These are phyloP conservation scores for Gossypium mustelinum DNA, from an alignment of 345 rosid species.

Conservation along the genomic window DNA sequence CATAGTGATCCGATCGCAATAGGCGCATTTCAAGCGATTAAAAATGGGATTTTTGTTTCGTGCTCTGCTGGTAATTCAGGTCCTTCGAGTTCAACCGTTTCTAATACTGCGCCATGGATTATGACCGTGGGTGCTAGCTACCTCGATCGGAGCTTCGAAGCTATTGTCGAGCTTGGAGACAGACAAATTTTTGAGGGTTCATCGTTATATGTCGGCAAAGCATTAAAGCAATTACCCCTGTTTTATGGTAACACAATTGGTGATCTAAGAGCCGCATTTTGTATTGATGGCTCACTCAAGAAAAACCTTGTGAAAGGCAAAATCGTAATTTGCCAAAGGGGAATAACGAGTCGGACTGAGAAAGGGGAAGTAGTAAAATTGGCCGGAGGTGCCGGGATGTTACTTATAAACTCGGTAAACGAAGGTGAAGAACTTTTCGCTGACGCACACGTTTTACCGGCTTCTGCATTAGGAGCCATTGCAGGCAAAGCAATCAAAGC, in stretches of 20 bases:
- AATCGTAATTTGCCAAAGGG: constrained; percentile 36
- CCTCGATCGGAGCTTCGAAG: constrained; percentile 25
- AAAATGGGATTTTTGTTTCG: constrained; percentile 27
- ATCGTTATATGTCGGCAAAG: constrained; percentile 24
- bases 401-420: not conserved
- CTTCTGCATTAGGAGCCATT: constrained; percentile 3
- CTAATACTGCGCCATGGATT: constrained; percentile 32
- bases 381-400: constrained; percentile 12
- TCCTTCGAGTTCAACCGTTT: constrained; percentile 12
- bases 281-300: constrained; percentile 25
- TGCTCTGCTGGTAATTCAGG: constrained; percentile 27
- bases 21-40: constrained; percentile 29
- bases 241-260: constrained; percentile 1
- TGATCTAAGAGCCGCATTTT: not conserved
- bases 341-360: constrained; percentile 8
- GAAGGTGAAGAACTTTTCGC: constrained; percentile 15
- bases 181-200: constrained; percentile 18
- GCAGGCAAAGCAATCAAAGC: constrained; percentile 12
- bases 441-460: constrained; percentile 9
- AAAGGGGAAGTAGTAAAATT: constrained; percentile 10
- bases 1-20: constrained; percentile 21
- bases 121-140: constrained; percentile 32
- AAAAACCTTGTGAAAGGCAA: constrained; percentile 32
- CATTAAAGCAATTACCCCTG: constrained; percentile 17
- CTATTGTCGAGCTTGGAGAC: constrained; percentile 30